Evolutionary conservation across 805 yeast genomes (phyloP), one percentile per base, ranked within the genome.

Genomic region (Starmerella vitae): DNA sequence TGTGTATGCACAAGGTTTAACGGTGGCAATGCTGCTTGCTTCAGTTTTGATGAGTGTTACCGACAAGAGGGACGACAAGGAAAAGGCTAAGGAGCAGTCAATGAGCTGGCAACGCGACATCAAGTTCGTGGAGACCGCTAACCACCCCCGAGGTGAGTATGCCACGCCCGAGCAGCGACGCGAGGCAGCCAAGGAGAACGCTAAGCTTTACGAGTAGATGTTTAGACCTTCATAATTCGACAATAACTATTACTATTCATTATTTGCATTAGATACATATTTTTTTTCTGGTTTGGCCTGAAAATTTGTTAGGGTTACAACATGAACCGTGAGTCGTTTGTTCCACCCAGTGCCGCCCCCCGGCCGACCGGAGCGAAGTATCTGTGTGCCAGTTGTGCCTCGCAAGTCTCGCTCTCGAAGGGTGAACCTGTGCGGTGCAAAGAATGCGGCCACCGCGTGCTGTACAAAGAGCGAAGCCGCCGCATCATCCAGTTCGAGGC

Each of bases 401-500:
- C 86, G 40, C 76, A 78, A 39, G 79, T 86, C 52, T 75, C 93
- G 3, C 72, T 91, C 50, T 77, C 84, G 38, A 84, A 88, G 64
- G 83, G 81, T 51, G 98, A 91, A 61, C 94, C 97, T 22, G 94
- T 91, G 48, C 81, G 97, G 67, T 91, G 98, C 66, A 86, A 85
- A 64, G 94, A 86, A 52, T 91, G 98, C 64, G 98, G 98, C 47
- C 97, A 91, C 66, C 79, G 98, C 66, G 96, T 91, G 44, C 68
- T 91, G 47, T 83, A 88, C 68, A 91, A 91, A 68, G 94, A 95
- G 46, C 79, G 98, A 68, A 88, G 97, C 36, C 82, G 86, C 70
- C 76, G 97, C 68, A 83, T 88, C 93, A 67, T 79, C 38, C 86
- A 79, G 62, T 79, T 78, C 57, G 86, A 78, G 61, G 86, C 88